phyloP scores from a whole-genome alignment of 495 filamentous ascomycete genomes.

The Aspergillus baeticus region DNA sequence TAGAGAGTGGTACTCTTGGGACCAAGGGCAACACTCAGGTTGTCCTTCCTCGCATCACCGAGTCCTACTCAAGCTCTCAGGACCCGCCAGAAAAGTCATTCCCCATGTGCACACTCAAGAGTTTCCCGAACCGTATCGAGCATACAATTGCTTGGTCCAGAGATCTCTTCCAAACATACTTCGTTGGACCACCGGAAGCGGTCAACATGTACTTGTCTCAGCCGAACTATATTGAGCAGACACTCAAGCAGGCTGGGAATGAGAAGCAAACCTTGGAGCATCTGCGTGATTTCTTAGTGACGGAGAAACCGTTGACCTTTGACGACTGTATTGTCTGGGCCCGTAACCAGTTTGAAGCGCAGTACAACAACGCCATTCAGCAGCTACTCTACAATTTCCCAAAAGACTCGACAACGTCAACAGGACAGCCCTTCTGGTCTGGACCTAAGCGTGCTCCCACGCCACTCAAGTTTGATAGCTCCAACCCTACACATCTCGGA shows the following conservation, averaged over 20 bases:
- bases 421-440: conserved; percentile 94
- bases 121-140: conserved; percentile 98
- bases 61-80: conserved; percentile 98
- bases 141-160: conserved; percentile 99
- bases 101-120: conserved; percentile 96
- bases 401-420: conserved; percentile 84
- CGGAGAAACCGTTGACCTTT: conserved; percentile 87
- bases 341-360: conserved; percentile 88
- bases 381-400: conserved; percentile 98
- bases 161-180: conserved; percentile 90
- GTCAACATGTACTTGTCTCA: conserved; percentile 94
- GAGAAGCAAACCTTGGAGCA: conserved; percentile 94
- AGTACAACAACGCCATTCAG: conserved; percentile 96
- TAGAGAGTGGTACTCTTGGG: conserved; percentile 95
- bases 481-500: conserved; percentile 78
- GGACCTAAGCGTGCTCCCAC: conserved; percentile 97
- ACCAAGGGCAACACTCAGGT: conserved; percentile 99
- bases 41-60: conserved; percentile 83
- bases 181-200: conserved; percentile 89
- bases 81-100: conserved; percentile 98
- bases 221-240: conserved; percentile 84
- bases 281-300: conserved; percentile 86
- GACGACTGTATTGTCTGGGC: conserved; percentile 97
- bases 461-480: conserved; percentile 80
- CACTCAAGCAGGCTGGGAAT: conserved; percentile 91